Evolutionary conservation across 108 stramenopile genomes (phyloP).

Genomic region (Nannochloropsis salina): DNA sequence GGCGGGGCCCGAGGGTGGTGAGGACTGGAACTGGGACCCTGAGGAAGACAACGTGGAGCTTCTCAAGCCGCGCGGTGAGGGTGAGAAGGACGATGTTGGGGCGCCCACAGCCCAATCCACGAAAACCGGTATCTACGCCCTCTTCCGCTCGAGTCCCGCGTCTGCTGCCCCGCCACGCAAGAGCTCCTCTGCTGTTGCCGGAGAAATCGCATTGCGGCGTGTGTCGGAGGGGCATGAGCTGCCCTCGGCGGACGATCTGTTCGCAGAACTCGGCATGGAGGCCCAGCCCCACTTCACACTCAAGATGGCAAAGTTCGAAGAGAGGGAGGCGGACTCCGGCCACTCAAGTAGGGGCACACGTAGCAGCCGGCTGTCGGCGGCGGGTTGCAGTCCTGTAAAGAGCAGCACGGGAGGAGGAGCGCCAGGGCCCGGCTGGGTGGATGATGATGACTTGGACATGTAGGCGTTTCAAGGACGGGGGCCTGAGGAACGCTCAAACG

Average conservation of each 20-base stretch:
- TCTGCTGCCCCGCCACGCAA: too few species aligned
- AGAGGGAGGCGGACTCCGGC: not conserved
- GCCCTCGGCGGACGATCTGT: not conserved
- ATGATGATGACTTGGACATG: not conserved
- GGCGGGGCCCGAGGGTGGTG: not conserved
- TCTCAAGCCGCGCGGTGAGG: not conserved
- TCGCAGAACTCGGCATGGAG: not conserved
- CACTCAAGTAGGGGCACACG: not conserved
- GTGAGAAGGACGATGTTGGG: not conserved
- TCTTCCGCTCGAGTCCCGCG: too few species aligned
- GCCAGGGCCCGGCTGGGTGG: not conserved
- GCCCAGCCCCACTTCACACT: not conserved
- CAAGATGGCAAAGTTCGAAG: not conserved
- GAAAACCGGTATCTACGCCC: too few species aligned
- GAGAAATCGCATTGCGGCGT: not conserved
- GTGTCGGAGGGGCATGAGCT: not conserved
- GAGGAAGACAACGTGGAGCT: not conserved
- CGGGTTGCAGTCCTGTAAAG: not conserved
- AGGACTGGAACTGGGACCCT: not conserved
- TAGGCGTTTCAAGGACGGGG: not conserved
- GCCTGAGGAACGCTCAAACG: too few species aligned
- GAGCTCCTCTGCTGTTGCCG: too few species aligned
- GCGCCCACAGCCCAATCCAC: too few species aligned
- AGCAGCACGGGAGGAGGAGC: not conserved
- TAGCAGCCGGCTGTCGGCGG: slow-evolving; percentile 7